Conservation (phyloP, 768 basidiomycete genomes). For the Cystobasidium ongulense region DNA sequence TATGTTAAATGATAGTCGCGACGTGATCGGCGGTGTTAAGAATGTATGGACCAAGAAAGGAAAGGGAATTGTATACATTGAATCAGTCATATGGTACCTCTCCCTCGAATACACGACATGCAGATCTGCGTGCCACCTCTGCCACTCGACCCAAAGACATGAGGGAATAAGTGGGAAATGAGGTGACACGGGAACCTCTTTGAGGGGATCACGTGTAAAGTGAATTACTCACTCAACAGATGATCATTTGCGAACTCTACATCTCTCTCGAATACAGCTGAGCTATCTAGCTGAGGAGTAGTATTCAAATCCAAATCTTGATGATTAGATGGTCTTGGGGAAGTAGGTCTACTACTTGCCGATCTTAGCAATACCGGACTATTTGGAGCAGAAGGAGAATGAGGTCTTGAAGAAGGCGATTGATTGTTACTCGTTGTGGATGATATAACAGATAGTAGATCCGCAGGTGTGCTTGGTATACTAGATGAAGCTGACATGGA, state of each 20-base stretch:
- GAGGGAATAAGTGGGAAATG: background rate
- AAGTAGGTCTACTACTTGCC: background rate
- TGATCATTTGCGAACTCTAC: slow-evolving; percentile 13
- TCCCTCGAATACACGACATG: background rate
- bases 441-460: background rate
- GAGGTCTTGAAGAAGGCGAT: background rate
- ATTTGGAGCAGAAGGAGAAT: background rate
- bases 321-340: background rate
- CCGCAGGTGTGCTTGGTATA: background rate
- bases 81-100: background rate
- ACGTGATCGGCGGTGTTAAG: background rate
- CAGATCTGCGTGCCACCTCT: background rate
- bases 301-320: background rate
- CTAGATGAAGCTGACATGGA: background rate
- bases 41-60: background rate
- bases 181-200: background rate
- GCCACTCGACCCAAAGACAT: no score
- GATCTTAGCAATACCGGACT: background rate
- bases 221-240: slow-evolving; percentile 3
- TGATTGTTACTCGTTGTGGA: background rate
- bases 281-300: background rate
- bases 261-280: slow-evolving; percentile 23
- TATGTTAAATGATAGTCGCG: background rate
- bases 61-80: background rate
- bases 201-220: background rate